These are phyloP conservation scores for Mytilinidion resinicola DNA, from an alignment of 495 filamentous ascomycete genomes.

Conservation along the genomic window DNA sequence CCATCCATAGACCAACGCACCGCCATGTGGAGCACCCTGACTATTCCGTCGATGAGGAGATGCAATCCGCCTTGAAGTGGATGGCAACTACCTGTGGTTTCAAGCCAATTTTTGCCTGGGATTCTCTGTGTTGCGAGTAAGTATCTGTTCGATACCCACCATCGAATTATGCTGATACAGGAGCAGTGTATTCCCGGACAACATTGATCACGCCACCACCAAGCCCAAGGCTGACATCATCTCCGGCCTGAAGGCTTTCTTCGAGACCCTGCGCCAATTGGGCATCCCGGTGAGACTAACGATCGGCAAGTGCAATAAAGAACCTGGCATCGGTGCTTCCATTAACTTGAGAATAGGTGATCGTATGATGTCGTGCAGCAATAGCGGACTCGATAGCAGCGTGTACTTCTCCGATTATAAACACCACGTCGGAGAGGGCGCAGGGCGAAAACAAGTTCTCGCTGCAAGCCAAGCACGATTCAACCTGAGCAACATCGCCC, in stretches of 20 bases:
- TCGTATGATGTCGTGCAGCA: constrained; percentile 7
- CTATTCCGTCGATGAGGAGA: constrained; percentile 6
- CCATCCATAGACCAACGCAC: constrained; percentile 11
- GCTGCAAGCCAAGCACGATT: constrained; percentile 18
- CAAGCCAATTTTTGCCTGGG: constrained; percentile 20
- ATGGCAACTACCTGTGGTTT: constrained; percentile 15
- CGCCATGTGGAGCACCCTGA: background rate
- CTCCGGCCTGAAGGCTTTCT: constrained; percentile 11
- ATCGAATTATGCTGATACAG: no score
- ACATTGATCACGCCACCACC: constrained; percentile 13
- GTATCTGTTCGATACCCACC: no score
- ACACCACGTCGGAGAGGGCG: constrained; percentile 9
- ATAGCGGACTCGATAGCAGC: constrained; percentile 15
- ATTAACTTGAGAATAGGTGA: constrained; percentile 9
- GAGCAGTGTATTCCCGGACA: constrained; percentile 15
- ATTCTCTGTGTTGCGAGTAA: constrained; percentile 18
- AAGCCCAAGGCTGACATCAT: constrained; percentile 18
- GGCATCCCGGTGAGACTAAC: constrained; percentile 19
- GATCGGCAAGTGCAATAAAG: no score
- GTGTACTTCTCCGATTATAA: constrained; percentile 25
- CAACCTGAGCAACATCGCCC: constrained; percentile 21
- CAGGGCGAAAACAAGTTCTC: constrained; percentile 10
- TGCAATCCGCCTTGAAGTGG: constrained; percentile 18
- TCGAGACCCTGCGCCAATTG: constrained; percentile 8
- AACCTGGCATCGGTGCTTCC: no score